Percentiles rank a stretch among this genome's conserved stretches.
Evolutionary conservation across 148 eudicot genomes (phyloP).

Genomic region (Cornus florida): DNA sequence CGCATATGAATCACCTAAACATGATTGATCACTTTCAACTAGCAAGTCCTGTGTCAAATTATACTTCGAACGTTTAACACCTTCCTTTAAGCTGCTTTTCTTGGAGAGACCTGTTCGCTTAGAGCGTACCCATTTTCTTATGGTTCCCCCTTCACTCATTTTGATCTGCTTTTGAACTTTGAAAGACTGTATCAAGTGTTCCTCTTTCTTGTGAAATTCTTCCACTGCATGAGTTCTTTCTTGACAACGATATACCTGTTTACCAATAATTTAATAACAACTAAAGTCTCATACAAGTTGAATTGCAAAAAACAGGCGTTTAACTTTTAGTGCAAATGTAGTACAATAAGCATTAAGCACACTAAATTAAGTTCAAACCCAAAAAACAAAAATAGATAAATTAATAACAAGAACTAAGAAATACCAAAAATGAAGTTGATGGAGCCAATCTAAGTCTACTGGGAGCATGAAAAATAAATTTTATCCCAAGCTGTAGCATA

Average conservation of each 20-base stretch:
- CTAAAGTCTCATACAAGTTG: not conserved
- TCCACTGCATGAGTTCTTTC: slow-evolving; percentile 10
- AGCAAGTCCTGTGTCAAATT: slow-evolving; percentile 22
- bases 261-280: slow-evolving; percentile 1
- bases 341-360: not conserved
- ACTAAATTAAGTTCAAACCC: not conserved
- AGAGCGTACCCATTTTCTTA: slow-evolving; percentile 34
- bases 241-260: slow-evolving; percentile 24
- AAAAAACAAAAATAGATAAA: not conserved
- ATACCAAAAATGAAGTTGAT: not conserved
- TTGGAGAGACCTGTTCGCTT: slow-evolving; percentile 40
- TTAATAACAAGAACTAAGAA: not conserved
- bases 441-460: not conserved
- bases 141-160: slow-evolving; percentile 35
- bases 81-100: slow-evolving; percentile 32
- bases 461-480: not conserved
- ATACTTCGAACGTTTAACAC: slow-evolving; percentile 19
- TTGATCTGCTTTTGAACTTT: slow-evolving; percentile 31
- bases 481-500: not conserved
- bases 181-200: slow-evolving; percentile 17
- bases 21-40: slow-evolving; percentile 33
- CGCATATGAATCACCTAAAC: slow-evolving; percentile 15
- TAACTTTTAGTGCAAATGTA: not conserved
- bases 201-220: slow-evolving; percentile 26
- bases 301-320: not conserved